Base-by-base conservation (phyloP, 2,329 filamentous ascomycete genomes). In the Penicillium sp. region DNA sequence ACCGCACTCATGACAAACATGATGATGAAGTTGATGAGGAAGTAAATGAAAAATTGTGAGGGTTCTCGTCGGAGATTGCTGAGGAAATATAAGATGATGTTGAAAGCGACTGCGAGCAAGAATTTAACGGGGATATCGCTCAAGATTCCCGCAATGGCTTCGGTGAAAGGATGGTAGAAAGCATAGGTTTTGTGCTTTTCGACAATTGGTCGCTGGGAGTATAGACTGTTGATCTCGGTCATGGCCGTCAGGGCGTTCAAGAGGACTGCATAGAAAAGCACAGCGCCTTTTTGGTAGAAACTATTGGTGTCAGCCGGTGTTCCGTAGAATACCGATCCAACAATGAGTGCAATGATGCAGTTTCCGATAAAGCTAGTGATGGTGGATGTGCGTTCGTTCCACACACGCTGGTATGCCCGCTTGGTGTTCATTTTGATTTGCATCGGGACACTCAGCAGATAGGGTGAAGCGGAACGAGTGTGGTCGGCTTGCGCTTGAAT, bases 191-290 rank as follows among this genome's bases (percentile, higher is more conserved):
- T 55, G 36, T 73, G 71, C 44, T 73, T 73, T 55, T 72, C 67
- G 16, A 72, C 66, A 24, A 71, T 65, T 10, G 60, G 59, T 6
- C 62, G 64, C 55, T 69, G 66, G 1, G 62, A 62, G 39, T 70
- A 62, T 1, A 72, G 60, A 69, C 85, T 89, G 62, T 67, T 68
- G 46, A 73, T 70, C 60, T 73, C 70, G 6, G 63, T 58, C 60
- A 73, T 71, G 2, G 70, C 67, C 2, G 87, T 83, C 65, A 95
- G 92, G 49, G 90, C 91, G 74, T 94, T 96, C 81, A 94, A 87
- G 56, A 96, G 81, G 69, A 92, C 87, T 61, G 91, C 90, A 70
- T 95, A 95, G 84, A 96, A 96, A 52, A 96, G 80, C 6, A 94
- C 82, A 35, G 89, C 87, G 58, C 89, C 90, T 59, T 91, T 87